Conservation (phyloP, 768 basidiomycete species). For the Royoungia palumana region DNA sequence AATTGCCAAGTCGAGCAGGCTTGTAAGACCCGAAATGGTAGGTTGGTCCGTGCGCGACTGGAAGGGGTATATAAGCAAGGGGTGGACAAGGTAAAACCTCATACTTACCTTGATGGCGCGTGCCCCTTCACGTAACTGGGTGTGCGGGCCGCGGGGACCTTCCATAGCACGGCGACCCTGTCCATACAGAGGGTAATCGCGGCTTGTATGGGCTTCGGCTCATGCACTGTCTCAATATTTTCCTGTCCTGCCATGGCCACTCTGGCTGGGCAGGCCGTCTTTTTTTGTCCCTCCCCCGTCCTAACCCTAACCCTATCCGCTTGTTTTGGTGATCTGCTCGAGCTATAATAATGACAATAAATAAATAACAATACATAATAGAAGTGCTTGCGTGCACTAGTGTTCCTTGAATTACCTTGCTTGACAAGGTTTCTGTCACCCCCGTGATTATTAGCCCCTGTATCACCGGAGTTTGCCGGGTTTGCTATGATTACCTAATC, state of each 20-base stretch:
- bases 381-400: no score
- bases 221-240: constrained; percentile 82
- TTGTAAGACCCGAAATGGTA: constrained; percentile 5
- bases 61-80: constrained; percentile 6
- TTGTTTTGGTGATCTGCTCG: no score
- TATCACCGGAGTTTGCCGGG: no score
- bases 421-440: no score
- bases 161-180: constrained; percentile 57
- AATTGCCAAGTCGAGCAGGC: no score
- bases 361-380: neutral
- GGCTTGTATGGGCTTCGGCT: constrained; percentile 60
- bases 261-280: constrained; percentile 37
- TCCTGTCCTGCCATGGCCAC: constrained; percentile 63
- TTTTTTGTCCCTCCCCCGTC: constrained; percentile 6
- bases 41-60: constrained; percentile 17
- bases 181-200: constrained; percentile 43
- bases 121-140: constrained; percentile 51
- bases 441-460: no score
- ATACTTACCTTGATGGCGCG: constrained; percentile 70
- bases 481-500: no score
- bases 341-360: no score
- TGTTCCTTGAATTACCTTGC: no score
- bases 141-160: constrained; percentile 53
- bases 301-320: constrained; percentile 41
- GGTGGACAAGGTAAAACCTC: constrained; percentile 11